phyloP scores from a whole-genome alignment of 345 rosid genomes.

The Cardiospermum halicacabum region DNA sequence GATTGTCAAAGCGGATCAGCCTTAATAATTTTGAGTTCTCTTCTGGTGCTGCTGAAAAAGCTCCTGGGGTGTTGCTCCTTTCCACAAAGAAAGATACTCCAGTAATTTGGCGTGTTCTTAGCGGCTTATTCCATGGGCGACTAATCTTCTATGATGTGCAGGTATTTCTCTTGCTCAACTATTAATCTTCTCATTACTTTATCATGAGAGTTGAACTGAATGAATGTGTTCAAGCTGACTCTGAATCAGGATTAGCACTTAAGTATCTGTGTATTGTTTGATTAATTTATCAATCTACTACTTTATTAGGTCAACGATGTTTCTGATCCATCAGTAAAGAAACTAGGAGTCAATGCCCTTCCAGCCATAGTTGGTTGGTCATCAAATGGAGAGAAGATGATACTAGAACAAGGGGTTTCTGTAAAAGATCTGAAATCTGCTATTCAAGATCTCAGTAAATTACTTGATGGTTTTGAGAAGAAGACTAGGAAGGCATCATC shows the following conservation, averaged over 20 bases:
- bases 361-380: conserved; percentile 92
- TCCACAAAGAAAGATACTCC: conserved; percentile 85
- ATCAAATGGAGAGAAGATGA: conserved; percentile 71
- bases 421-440: conserved; percentile 76
- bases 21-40: conserved; percentile 35
- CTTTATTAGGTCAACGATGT: conserved; percentile 60
- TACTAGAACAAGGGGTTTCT: conserved; percentile 58
- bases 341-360: conserved; percentile 62
- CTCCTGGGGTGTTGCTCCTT: conserved; percentile 68
- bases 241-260: neutral
- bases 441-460: conserved; percentile 50
- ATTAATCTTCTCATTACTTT: neutral
- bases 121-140: conserved; percentile 63
- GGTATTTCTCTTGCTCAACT: conserved; percentile 35
- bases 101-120: conserved; percentile 83
- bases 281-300: too few relatives aligned
- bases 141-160: conserved; percentile 56
- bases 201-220: neutral
- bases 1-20: conserved; percentile 57
- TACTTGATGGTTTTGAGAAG: conserved; percentile 69
- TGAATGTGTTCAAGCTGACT: neutral
- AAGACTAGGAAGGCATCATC: conserved; percentile 64
- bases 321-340: conserved; percentile 42
- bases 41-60: conserved; percentile 25
- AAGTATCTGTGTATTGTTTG: neutral